phyloP scores from a whole-genome alignment of 116 monocot species.

The Papilionanthe hybrid region DNA sequence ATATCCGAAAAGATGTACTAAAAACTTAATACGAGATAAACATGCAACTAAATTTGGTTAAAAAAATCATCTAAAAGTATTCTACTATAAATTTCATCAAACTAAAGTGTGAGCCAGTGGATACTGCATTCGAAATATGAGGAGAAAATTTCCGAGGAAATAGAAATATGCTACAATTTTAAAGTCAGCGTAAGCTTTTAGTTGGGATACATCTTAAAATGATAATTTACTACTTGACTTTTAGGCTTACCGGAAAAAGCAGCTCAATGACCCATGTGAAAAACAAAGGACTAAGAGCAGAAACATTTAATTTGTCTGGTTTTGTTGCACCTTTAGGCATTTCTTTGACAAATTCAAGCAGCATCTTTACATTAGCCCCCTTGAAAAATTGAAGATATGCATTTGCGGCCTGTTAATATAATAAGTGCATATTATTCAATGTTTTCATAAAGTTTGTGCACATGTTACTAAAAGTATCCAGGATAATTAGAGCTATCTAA shows the following conservation, averaged over 20 bases:
- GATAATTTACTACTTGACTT: background rate
- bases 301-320: slow-evolving; percentile 2
- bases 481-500: background rate
- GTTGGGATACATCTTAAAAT: background rate
- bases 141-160: background rate
- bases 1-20: background rate
- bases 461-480: background rate
- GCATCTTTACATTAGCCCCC: slow-evolving; percentile 17
- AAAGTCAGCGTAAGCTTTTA: background rate
- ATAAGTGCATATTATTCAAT: background rate
- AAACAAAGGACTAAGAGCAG: slow-evolving; percentile 16
- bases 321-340: slow-evolving; percentile 23
- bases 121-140: background rate
- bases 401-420: slow-evolving; percentile 23
- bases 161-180: background rate
- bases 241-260: slow-evolving; percentile 29
- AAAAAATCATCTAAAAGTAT: background rate
- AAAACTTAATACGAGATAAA: background rate
- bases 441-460: background rate
- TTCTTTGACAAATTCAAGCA: slow-evolving; percentile 34
- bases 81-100: too few species aligned
- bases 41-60: background rate
- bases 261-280: slow-evolving; percentile 25
- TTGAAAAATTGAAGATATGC: slow-evolving; percentile 22
- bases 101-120: background rate